Evolutionary conservation across 2,329 filamentous ascomycete species (phyloP), one percentile per base, ranked within the genome.

Genomic region (Amauroascus verrucosus): DNA sequence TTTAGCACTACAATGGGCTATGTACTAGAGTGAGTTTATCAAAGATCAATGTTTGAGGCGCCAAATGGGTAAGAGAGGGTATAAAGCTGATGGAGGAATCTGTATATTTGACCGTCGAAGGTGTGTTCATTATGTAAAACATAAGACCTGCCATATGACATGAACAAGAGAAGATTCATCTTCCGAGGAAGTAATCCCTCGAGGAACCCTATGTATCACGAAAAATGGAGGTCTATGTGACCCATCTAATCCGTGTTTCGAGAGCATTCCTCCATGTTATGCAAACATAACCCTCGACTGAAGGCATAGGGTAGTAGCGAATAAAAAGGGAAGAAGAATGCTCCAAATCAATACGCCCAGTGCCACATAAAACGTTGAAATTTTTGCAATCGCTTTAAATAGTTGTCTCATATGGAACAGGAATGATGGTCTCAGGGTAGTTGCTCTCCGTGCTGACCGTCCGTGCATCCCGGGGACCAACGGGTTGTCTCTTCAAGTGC

Each of bases 351-450:
- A 48, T 32, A 54, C 45, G 45, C 52, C 68, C 69, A 64, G 60
- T 67, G 66, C 67, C 66, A 62, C 64, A 63, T 63, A 50, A 51
- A 55, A 53, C 63, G 58, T 62, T 64, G 44, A 48, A 48, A 33
- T 33, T 62, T 64, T 52, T 52, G 30, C 32, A 33, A 33, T 52
- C n/a, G n/a, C 62, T 70, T 83, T 93, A 98, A 76, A 98, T 97
- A 71, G 88, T 91, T 68, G 93, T 98, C 82, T 97, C 93, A 84
- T 97, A 98, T 69, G 93, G 77, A 66, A 97, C 81, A 65, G 91
- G 89, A 60, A 84, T 83, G 68, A 97, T 83, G 66, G 86, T 96
- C 84, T 96, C 88, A 61, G 90, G 88, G 72, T 83, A 80, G 79
- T 88, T 87, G 72, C 88, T 85, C 77, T 83, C 83, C 67, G 84